Base-by-base conservation (phyloP, 78 protist genomes). In the slime mould (Dictyostelium discoideum) region DNA sequence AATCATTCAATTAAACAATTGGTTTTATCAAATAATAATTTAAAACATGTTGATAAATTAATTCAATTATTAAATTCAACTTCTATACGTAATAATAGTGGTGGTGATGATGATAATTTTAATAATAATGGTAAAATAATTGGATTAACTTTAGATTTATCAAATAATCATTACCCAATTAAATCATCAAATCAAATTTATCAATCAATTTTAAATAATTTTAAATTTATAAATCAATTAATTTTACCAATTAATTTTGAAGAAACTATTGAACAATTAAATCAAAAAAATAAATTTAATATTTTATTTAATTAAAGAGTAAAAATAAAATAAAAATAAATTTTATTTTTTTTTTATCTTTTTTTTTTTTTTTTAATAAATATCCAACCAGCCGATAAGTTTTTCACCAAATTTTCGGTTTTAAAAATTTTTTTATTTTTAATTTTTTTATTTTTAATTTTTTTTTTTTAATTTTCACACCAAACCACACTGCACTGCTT, bases 211-310 rank as follows among this genome's bases (percentile, higher is more conserved):
- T 24, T 29, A n/a, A 24, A 11, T 3, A 69, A 69, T 69, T 13
- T 10, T 24, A 69, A 26, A 69, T 69, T 24, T 69, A 69, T 69
- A 10, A 24, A 69, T 69, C 77, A 69, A 69, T 26, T 69, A 69
- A 69, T 69, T 11, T 69, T 69, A 69, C 77, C 77, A 26, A 69
- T 69, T 11, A 69, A 69, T 69, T 69, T 69, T 26, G 37, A 69
- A 69, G 39, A n/a, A 69, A 26, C 18, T 3, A 69, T 69, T 69
- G 77, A 69, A 10, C 77, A 69, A 69, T 69, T 69, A 69, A 69
- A 69, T 69, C 42, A 69, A 26, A 69, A 69, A 69, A 69, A 69
- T 69, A 69, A 69, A 69, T 69, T 69, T 26, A 69, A 69, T 69
- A 69, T 69, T 69, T 69, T 14, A n/a, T 69, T 69, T 69, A 60